These are phyloP conservation scores for Calonectria leucothoes DNA, from an alignment of 2,329 filamentous ascomycete genomes.

Conservation along the genomic window DNA sequence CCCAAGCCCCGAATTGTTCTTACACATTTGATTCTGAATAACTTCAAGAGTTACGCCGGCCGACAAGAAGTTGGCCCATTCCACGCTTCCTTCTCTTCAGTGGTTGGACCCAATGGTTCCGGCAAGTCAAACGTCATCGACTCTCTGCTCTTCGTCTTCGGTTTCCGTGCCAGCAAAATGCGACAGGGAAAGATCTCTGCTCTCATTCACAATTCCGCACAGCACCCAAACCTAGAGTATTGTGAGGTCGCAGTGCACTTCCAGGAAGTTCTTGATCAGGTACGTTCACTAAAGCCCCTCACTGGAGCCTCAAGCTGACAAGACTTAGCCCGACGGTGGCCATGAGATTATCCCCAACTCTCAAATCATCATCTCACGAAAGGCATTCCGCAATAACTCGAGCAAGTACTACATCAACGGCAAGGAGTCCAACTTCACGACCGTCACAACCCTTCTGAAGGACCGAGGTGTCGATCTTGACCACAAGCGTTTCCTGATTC, in stretches of 20 bases:
- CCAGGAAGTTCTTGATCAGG: conserved; percentile 90
- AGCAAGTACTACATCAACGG: conserved; percentile 98
- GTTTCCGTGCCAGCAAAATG: conserved; percentile 99
- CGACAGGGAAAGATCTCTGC: conserved; percentile 98
- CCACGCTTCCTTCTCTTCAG: conserved; percentile 96
- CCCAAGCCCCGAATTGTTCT: conserved; percentile 93
- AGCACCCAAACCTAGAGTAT: conserved; percentile 84
- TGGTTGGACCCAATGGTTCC: conserved; percentile 97
- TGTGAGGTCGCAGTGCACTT: conserved; percentile 99
- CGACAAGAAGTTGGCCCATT: conserved; percentile 96
- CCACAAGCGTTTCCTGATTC: conserved; percentile 96
- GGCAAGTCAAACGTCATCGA: conserved; percentile 99
- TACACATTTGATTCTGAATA: conserved; percentile 89
- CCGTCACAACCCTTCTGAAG: conserved; percentile 87
- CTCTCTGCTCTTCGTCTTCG: conserved; percentile 97
- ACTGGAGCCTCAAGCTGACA: conserved; percentile 41
- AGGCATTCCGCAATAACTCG: conserved; percentile 96
- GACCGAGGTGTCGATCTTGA: conserved; percentile 94
- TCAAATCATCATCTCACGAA: conserved; percentile 86
- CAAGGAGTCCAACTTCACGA: conserved; percentile 90
- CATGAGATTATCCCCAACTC: conserved; percentile 85
- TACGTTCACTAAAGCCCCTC: conserved; percentile 44
- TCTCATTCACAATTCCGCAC: conserved; percentile 95
- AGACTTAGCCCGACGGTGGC: conserved; percentile 72
- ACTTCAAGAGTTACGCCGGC: conserved; percentile 99